These are phyloP conservation scores for Penicillium sp. DNA, from an alignment of 2,329 filamentous ascomycete species.

Conservation along the genomic window DNA sequence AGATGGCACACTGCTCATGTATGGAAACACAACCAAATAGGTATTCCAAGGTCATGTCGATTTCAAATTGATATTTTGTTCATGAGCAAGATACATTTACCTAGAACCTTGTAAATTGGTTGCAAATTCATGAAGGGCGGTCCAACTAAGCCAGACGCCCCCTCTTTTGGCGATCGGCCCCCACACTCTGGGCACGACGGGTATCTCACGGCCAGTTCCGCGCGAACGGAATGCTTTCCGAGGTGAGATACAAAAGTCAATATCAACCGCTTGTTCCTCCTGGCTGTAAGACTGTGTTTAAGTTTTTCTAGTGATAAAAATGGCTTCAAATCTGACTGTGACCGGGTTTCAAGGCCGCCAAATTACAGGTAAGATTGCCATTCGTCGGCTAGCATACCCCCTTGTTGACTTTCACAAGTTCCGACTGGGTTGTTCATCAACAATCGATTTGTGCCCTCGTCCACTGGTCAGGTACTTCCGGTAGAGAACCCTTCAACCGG, in stretches of 20 bases:
- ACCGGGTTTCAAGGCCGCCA: slow-evolving; percentile 19
- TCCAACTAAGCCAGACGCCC: background rate
- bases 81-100: no score
- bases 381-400: background rate
- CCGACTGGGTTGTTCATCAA: slow-evolving; percentile 31
- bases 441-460: slow-evolving; percentile 28
- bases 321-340: slow-evolving; percentile 13
- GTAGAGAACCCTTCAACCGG: slow-evolving; percentile 30
- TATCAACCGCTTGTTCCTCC: background rate
- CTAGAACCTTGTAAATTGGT: no score
- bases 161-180: background rate
- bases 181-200: background rate
- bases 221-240: slow-evolving; percentile 6
- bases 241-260: slow-evolving; percentile 2
- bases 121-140: background rate
- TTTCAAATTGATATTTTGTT: no score
- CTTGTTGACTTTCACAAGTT: slow-evolving; percentile 12
- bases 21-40: no score
- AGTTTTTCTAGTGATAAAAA: background rate
- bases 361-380: slow-evolving; percentile 11
- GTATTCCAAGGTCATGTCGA: no score
- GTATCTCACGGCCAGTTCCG: background rate
- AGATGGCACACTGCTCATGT: no score
- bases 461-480: slow-evolving; percentile 16
- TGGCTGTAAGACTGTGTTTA: background rate